Percentiles rank a stretch among this genome's conserved stretches.
Evolutionary conservation across 1,284 basidiomycete genomes (phyloP).

Genomic region (Trametes polyzona): DNA sequence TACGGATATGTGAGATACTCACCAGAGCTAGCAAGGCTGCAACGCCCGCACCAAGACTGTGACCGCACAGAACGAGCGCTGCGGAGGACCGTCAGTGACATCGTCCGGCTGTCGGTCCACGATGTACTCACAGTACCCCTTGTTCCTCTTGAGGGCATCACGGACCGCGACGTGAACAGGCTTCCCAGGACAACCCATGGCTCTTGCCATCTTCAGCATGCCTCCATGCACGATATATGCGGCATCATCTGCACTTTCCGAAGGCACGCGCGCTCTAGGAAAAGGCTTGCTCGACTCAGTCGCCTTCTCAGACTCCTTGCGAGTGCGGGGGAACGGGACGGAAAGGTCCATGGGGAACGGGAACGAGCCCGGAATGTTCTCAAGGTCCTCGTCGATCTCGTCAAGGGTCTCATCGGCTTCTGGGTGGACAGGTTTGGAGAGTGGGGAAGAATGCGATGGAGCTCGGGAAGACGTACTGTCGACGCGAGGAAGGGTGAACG

Average conservation of each 20-base stretch:
- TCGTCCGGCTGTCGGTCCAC: background rate
- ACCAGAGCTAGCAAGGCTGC: conserved; percentile 77
- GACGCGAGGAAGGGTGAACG: conserved; percentile 52
- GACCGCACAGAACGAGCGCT: conserved; percentile 82
- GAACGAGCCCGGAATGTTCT: conserved; percentile 37
- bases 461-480: conserved; percentile 1
- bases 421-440: conserved; percentile 38
- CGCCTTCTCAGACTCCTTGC: conserved; percentile 9
- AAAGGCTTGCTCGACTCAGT: conserved; percentile 5
- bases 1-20: conserved; percentile 28
- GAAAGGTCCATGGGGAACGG: conserved; percentile 37
- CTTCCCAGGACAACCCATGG: conserved; percentile 77
- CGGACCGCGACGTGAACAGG: conserved; percentile 79
- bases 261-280: conserved; percentile 5
- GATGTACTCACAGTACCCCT: conserved; percentile 60
- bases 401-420: conserved; percentile 13
- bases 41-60: conserved; percentile 89
- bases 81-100: conserved; percentile 6
- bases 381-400: conserved; percentile 31
- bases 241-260: conserved; percentile 28
- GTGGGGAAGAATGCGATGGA: conserved; percentile 1
- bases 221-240: conserved; percentile 74
- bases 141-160: conserved; percentile 68
- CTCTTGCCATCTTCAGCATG: conserved; percentile 77
- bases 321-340: conserved; percentile 25